Percentiles rank a stretch among this genome's conserved stretches.
These are phyloP conservation scores for Citrullus mucosospermus DNA, from an alignment of 306 rosid genomes.

Conservation along the genomic window DNA sequence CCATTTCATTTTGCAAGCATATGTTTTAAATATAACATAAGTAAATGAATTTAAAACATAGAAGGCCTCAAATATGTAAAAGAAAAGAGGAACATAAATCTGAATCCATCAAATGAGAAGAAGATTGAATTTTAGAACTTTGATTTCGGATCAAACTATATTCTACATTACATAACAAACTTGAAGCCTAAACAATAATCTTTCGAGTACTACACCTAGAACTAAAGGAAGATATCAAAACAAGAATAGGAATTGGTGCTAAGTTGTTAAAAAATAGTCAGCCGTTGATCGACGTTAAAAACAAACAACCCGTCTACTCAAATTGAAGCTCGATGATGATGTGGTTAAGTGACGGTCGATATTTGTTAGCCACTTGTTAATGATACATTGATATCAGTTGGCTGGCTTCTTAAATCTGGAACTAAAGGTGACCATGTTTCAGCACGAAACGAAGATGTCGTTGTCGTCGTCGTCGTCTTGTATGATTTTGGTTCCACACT, in stretches of 20 bases:
- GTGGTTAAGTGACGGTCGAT: constrained; percentile 19
- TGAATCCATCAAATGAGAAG: constrained; percentile 25
- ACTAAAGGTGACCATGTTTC: constrained; percentile 66
- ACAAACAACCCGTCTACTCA: not conserved
- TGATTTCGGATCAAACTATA: constrained; percentile 26
- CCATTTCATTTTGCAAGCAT: no score
- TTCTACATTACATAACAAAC: constrained; percentile 26
- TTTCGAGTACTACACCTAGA: constrained; percentile 19
- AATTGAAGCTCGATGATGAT: constrained; percentile 16
- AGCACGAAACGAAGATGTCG: constrained; percentile 43
- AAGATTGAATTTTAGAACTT: constrained; percentile 17
- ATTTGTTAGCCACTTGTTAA: constrained; percentile 34
- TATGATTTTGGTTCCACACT: constrained; percentile 47
- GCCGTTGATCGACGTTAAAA: not conserved
- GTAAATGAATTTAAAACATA: no score
- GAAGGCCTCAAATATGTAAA: not conserved
- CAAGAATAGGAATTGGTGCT: constrained; percentile 5
- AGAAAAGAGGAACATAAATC: constrained; percentile 10
- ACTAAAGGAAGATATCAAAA: constrained; percentile 2
- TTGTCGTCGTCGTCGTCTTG: constrained; percentile 23
- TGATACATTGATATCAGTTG: constrained; percentile 59
- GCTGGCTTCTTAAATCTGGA: constrained; percentile 40
- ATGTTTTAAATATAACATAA: no score
- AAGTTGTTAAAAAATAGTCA: constrained; percentile 15
- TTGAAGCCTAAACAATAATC: constrained; percentile 14